A percentile compares a stretch with the other conserved stretches of the same genome.
These are phyloP conservation scores for Aspergillus amoenus DNA, from an alignment of 2,329 filamentous ascomycete genomes.

Conservation along the genomic window DNA sequence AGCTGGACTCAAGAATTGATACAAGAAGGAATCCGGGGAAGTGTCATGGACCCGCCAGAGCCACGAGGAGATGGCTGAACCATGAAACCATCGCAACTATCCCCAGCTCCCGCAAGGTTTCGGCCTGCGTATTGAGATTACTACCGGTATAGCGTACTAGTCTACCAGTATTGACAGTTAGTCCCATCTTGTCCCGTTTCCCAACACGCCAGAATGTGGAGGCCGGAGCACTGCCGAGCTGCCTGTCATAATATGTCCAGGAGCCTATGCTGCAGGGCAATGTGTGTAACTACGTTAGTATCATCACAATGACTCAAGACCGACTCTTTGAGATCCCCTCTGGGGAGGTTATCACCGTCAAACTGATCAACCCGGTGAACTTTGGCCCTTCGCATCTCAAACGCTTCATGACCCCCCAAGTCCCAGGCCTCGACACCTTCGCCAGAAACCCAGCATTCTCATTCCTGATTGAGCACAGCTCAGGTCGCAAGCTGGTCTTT, in stretches of 20 bases:
- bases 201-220: too few species aligned
- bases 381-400: conserved; percentile 6
- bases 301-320: background rate
- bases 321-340: conserved; percentile 1
- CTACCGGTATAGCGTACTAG: background rate
- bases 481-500: conserved; percentile 21
- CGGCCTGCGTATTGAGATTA: background rate
- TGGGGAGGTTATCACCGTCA: background rate
- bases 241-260: too few species aligned
- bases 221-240: background rate
- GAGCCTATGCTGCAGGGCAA: too few species aligned
- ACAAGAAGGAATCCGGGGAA: too few species aligned
- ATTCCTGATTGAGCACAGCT: conserved; percentile 6
- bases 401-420: conserved; percentile 8
- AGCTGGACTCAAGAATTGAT: too few species aligned
- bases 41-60: too few species aligned
- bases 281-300: background rate
- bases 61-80: background rate
- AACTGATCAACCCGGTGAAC: conserved; percentile 6
- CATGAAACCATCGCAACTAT: background rate
- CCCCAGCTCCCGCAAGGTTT: too few species aligned
- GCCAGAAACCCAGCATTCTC: conserved; percentile 1
- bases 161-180: too few species aligned
- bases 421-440: conserved; percentile 4
- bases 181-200: too few species aligned